Evolutionary conservation across 2,329 filamentous ascomycete species (phyloP).

Genomic region (Huntiella bhutanensis): DNA sequence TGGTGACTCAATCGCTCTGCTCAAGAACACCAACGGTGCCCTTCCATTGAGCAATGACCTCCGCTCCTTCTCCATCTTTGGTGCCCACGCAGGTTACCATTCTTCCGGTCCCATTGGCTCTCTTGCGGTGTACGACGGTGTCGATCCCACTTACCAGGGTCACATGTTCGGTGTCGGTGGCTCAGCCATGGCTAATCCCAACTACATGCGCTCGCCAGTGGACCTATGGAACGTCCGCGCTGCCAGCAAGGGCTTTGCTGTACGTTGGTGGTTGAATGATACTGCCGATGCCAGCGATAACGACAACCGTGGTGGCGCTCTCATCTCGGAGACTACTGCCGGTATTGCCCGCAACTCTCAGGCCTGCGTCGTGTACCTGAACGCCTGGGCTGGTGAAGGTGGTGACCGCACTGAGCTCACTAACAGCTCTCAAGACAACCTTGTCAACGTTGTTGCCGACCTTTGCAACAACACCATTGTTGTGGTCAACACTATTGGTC

Average conservation of each 20-base stretch:
- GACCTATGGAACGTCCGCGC: constrained; percentile 34
- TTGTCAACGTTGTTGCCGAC: constrained; percentile 37
- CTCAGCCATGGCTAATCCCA: constrained; percentile 27
- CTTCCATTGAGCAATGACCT: constrained; percentile 35
- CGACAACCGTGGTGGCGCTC: constrained; percentile 43
- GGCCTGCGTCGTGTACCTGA: constrained; percentile 49
- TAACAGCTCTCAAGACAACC: constrained; percentile 44
- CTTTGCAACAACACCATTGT: constrained; percentile 45
- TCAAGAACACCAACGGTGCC: constrained; percentile 48
- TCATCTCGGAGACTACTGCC: constrained; percentile 24
- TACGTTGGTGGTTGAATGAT: constrained; percentile 34
- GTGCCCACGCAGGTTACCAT: constrained; percentile 37
- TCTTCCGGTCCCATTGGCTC: constrained; percentile 29
- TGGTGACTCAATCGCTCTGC: constrained; percentile 40
- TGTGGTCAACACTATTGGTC: constrained; percentile 44
- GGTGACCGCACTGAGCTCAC: constrained; percentile 40
- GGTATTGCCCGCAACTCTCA: constrained; percentile 21
- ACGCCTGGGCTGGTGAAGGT: constrained; percentile 54
- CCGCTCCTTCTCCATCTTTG: constrained; percentile 38
- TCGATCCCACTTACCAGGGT: constrained; percentile 38
- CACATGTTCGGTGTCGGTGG: constrained; percentile 37
- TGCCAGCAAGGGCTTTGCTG: constrained; percentile 32
- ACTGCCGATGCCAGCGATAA: constrained; percentile 28
- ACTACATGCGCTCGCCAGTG: constrained; percentile 31
- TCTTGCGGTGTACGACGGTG: constrained; percentile 45